Conservation (phyloP, 805 yeast genomes). For the Danielozyma ontarioensis region DNA sequence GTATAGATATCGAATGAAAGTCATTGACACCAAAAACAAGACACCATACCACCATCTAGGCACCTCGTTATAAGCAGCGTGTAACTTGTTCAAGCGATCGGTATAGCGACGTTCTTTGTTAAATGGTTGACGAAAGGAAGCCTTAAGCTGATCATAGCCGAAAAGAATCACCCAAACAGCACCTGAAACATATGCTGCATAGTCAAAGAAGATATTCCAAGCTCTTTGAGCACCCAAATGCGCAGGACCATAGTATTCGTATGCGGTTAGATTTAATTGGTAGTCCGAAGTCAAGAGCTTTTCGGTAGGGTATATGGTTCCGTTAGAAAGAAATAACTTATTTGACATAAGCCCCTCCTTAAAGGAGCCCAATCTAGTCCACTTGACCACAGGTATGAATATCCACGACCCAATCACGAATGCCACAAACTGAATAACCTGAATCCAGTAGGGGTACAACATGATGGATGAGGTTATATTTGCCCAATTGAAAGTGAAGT, state of each 20-base stretch:
- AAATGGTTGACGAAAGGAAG: no score
- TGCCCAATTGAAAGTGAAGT: constrained; percentile 48
- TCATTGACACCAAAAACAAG: constrained; percentile 32
- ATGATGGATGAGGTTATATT: constrained; percentile 46
- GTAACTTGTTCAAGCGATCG: constrained; percentile 42
- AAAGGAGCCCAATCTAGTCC: constrained; percentile 28
- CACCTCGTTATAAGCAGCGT: constrained; percentile 35
- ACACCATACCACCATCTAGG: constrained; percentile 39
- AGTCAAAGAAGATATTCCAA: constrained; percentile 49
- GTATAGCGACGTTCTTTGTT: constrained; percentile 12
- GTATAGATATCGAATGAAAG: neutral
- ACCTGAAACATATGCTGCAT: constrained; percentile 48
- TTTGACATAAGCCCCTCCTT: constrained; percentile 45
- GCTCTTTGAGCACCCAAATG: constrained; percentile 44
- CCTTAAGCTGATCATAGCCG: constrained; percentile 23
- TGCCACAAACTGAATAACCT: constrained; percentile 42
- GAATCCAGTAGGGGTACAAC: constrained; percentile 51
- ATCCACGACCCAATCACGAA: constrained; percentile 46
- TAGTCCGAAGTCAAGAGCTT: constrained; percentile 36
- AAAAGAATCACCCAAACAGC: constrained; percentile 40
- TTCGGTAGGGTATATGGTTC: constrained; percentile 37
- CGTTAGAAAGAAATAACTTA: constrained; percentile 30
- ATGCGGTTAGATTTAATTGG: constrained; percentile 41
- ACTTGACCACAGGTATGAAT: constrained; percentile 43
- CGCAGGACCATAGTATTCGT: constrained; percentile 40